Evolutionary conservation across 192 early-diverging fungal species (phyloP), one percentile per base, ranked within the genome.

Genomic region (Coemansia brasiliensis): DNA sequence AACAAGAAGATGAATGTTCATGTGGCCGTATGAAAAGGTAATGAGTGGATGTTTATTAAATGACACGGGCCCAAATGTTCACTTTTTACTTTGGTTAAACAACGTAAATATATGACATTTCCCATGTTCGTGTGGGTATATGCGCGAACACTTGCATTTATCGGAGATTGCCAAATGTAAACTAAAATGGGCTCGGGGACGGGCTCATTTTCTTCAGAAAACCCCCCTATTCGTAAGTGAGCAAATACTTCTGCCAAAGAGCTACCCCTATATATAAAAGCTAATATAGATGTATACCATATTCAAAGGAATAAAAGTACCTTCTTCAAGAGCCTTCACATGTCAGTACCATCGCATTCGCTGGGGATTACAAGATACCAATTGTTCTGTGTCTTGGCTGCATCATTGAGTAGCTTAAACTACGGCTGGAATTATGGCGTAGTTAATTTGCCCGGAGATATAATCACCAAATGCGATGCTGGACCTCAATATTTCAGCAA

Each of bases 401-500:
- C 67, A 4, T 69, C 73, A 7, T 29, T 73, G 13, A 61, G 65
- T 37, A 61, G 64, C 49, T 18, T 81, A 5, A 77, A 77, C 37
- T 75, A 62, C 55, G 79, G 79, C 10, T 81, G 73, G 73, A 65
- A 62, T 53, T 69, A 71, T 21, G 70, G 69, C 4, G 72, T 53
- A n/a, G 67, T 67, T 11, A 86, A 86, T 65, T 73, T 86, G 35
- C 83, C 84, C 0, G 84, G 72, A 12, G 72, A 76, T 37, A 51
- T 55, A 16, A 77, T 86, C 37, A 57, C 61, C 24, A 63, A 74
- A 27, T 86, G 83, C 41, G 44, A 63, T 5, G 22, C 51, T 0
- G 62, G 59, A 1, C 66, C 70, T 1, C 35, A 32, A 10, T 62
- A 61, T 22, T 26, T 35, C 3, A 68, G 61, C 13, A 39, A 21